A percentile compares a stretch with the other conserved stretches of the same genome.
These are phyloP conservation scores for Vitis hybrid DNA, from an alignment of 177 flowering plant species.

Conservation along the genomic window DNA sequence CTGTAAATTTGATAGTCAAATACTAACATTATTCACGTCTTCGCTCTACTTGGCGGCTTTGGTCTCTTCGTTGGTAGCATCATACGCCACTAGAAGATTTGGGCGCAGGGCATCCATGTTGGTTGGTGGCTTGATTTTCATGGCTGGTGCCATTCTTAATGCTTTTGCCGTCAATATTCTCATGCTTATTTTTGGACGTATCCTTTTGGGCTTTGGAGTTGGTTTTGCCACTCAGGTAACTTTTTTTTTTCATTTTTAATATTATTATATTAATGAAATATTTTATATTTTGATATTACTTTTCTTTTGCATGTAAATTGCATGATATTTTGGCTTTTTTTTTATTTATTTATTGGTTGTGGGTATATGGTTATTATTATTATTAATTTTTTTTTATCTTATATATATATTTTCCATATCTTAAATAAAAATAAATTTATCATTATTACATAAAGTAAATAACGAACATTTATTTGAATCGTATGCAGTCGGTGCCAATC, in stretches of 20 bases:
- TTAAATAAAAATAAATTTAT: too few species aligned
- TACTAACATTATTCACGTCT: conserved; percentile 71
- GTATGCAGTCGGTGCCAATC: conserved; percentile 15
- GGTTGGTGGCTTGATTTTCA: conserved; percentile 60
- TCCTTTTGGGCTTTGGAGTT: conserved; percentile 73
- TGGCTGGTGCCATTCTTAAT: conserved; percentile 60
- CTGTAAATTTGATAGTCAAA: conserved; percentile 68
- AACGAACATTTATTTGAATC: fast-evolving
- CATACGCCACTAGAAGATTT: conserved; percentile 50
- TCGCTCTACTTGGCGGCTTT: conserved; percentile 79
- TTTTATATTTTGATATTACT: too few species aligned
- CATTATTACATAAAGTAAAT: too few species aligned
- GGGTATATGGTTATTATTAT: too few species aligned
- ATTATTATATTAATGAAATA: too few species aligned
- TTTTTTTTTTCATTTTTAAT: not conserved
- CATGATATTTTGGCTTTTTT: too few species aligned
- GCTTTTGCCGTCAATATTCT: conserved; percentile 50
- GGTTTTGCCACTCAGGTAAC: conserved; percentile 81
- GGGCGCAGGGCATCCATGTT: conserved; percentile 69
- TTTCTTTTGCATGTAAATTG: too few species aligned
- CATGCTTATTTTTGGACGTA: conserved; percentile 80
- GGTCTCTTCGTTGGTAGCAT: conserved; percentile 53
- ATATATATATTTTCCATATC: too few species aligned
- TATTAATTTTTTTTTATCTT: too few species aligned
- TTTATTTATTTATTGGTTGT: too few species aligned